phyloP scores from a whole-genome alignment of 2,329 filamentous ascomycete genomes.

The Aspergillus brasiliensis region DNA sequence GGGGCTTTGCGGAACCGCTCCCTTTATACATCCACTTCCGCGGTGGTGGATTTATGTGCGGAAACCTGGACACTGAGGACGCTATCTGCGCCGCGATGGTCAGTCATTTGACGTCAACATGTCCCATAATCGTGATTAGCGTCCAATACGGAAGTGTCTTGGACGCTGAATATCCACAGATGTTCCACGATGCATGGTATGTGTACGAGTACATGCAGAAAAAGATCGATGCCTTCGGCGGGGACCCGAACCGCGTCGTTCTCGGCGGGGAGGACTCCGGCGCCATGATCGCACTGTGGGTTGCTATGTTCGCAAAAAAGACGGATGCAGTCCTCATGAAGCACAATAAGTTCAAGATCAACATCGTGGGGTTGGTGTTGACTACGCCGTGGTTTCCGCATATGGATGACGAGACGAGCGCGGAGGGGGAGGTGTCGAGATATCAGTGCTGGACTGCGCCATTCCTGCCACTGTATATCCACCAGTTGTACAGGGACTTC shows the following conservation, averaged over 20 bases:
- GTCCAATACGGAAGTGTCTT: constrained; percentile 64
- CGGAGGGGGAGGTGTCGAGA: constrained; percentile 46
- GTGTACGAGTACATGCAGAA: constrained; percentile 57
- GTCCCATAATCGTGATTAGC: constrained; percentile 52
- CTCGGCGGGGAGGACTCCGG: constrained; percentile 56
- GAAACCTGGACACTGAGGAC: constrained; percentile 57
- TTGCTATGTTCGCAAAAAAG: constrained; percentile 45
- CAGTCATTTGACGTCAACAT: constrained; percentile 22
- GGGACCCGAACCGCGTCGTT: constrained; percentile 44
- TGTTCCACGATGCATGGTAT: constrained; percentile 57
- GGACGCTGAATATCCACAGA: constrained; percentile 54
- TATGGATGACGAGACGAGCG: constrained; percentile 34
- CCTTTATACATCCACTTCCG: constrained; percentile 58
- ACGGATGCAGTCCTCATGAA: constrained; percentile 29
- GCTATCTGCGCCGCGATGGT: constrained; percentile 54
- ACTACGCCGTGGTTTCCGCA: constrained; percentile 38
- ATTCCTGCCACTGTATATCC: constrained; percentile 46
- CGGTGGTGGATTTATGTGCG: constrained; percentile 61
- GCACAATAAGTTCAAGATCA: constrained; percentile 41
- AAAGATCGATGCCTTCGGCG: constrained; percentile 39
- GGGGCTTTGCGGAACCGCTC: constrained; percentile 24
- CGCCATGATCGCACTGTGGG: constrained; percentile 46
- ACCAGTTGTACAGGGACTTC: constrained; percentile 36
- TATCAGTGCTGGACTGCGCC: constrained; percentile 53
- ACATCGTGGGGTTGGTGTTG: constrained; percentile 52